Base-by-base conservation (phyloP, 495 filamentous ascomycete species). In the Podospora fimiseda region DNA sequence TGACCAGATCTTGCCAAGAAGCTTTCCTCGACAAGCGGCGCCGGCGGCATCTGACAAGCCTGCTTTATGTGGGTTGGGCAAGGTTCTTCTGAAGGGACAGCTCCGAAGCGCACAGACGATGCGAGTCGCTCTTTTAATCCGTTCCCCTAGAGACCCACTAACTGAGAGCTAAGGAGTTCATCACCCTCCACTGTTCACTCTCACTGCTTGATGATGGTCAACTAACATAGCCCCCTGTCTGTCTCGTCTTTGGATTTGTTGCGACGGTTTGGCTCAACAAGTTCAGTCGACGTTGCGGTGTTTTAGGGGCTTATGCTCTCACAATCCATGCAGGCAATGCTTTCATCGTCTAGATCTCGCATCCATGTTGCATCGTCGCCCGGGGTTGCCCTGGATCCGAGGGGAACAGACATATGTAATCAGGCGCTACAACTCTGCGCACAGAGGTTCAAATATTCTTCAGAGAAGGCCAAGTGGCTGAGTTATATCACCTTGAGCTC, bases 71-170 rank as follows among this genome's bases (percentile, higher is more conserved):
- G 24, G 43, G 50, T 47, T 58, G 40, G 53, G 50, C 48, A 63
- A 51, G 50, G 49, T 50, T 6, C 27, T 51, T 55, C 46, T 55
- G n/a, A n/a, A n/a, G n/a, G n/a, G n/a, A n/a, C n/a, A n/a, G n/a
- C 45, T 61, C 62, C 62, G 55, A 53, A 16, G 48, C 60, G 64
- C 62, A 65, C 62, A 65, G 64, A 63, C 62, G 47, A 44, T 50
- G 57, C 39, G 44, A 47, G 44, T 47, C 44, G 44, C 44, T 47
- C 21, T 30, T 47, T 24, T 24, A 6, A 33, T 33, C 11, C 27
- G 27, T 33, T 22, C 44, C 18, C 36, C 36, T 18, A 52, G 50
- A 41, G 15, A 22, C 33, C 22, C 43, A 13, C 20, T 18, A 23
- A 37, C 18, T 20, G 18, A 21, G 48, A 21, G 36, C 37, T 41